Evolutionary conservation across 306 rosid species (phyloP), one percentile per base, ranked within the genome.

Genomic region (Mimosa pudica): DNA sequence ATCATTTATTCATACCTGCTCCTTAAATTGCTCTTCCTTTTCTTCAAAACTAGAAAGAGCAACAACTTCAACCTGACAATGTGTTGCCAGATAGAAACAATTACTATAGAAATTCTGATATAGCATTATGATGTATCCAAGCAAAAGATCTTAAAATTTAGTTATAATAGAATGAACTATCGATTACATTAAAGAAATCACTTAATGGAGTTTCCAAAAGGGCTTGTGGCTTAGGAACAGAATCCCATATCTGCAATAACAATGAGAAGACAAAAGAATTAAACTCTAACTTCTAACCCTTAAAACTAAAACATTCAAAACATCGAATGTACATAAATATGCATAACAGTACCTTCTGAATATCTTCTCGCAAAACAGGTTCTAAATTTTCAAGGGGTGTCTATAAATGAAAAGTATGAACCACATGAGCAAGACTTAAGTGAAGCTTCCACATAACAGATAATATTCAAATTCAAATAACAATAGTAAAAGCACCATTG

Each of bases 21-120:
- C 98, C 81, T 52, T 88, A 76, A 96, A 96, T 83, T 87, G 96
- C 84, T 96, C 98, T 85, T 96, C 99, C 87, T 96, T 96, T 86
- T 96, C 99, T 88, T 96, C 99, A 84, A 38, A 96, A 90, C 97
- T 96, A 82, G 98, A 90, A 72, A 96, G 97, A 72, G 99, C 99
- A 73, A 90, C 96, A 80, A 96, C 99, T 87, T 93, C 97, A 77
- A 96, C 98, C 99, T 96, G 90, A 36, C 38, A 82, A 88, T 83
- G 79, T 71, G 77, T 82, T 74, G 77, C 76, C 87, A 87, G 70
- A 71, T 10, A 82, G 46, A 84, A 78, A 68, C 77, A 77, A 72
- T 79, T 81, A 75, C 64, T 48, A 38, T 35, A 24, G 9, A 61
- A 24, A 61, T 72, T 13, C 35, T 61, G 63, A 48, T 0, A 70